A percentile compares a stretch with the other conserved stretches of the same genome.
phyloP scores from a whole-genome alignment of 1,284 basidiomycete species.

The Pyrrhoderma lamaoense region DNA sequence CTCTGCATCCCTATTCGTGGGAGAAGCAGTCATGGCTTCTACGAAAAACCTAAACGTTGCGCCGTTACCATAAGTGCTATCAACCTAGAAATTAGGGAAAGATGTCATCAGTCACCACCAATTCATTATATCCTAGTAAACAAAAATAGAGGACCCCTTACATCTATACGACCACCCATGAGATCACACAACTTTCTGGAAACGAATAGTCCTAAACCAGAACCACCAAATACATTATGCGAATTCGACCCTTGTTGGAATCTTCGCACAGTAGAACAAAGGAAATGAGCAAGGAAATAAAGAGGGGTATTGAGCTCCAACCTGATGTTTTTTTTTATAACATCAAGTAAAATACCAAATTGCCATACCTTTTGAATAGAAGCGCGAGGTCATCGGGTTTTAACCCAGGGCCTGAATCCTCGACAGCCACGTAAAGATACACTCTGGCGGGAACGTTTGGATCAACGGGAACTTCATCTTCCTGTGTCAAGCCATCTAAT shows the following conservation, averaged over 20 bases:
- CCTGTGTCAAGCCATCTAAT: neutral
- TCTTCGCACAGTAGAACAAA: too few species aligned
- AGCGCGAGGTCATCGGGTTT: conserved; percentile 23
- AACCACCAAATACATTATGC: conserved; percentile 26
- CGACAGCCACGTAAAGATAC: conserved; percentile 23
- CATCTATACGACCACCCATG: conserved; percentile 26
- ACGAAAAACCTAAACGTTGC: conserved; percentile 27
- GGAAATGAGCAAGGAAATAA: conserved; percentile 3
- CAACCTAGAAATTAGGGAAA: conserved; percentile 15
- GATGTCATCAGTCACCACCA: neutral
- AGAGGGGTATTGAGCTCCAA: too few species aligned
- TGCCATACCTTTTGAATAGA: conserved; percentile 21
- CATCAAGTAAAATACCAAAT: neutral
- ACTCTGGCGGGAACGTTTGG: conserved; percentile 13
- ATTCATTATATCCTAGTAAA: neutral
- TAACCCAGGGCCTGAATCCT: conserved; percentile 25
- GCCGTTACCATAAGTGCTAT: conserved; percentile 22
- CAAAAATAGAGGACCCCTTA: conserved; percentile 9
- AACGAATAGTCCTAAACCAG: conserved; percentile 25
- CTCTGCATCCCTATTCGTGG: conserved; percentile 4
- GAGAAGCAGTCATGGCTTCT: conserved; percentile 18
- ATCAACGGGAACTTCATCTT: conserved; percentile 12
- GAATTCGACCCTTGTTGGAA: conserved; percentile 18
- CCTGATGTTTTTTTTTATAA: too few species aligned
- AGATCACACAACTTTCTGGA: conserved; percentile 26